Evolutionary conservation across 2,329 filamentous ascomycete genomes (phyloP).

Genomic region (Scedosporium minutisporum): DNA sequence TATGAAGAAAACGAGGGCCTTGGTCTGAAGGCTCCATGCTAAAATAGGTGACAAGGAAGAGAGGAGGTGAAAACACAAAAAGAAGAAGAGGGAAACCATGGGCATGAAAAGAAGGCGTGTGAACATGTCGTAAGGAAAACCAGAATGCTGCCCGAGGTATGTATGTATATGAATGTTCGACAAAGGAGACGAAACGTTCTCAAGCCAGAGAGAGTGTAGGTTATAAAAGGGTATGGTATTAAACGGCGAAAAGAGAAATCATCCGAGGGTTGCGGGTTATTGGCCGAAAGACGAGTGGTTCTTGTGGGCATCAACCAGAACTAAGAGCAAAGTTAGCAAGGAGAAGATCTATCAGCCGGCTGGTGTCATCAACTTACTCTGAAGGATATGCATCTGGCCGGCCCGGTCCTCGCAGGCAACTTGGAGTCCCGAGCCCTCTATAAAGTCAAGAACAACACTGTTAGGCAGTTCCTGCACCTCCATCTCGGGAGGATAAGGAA

Average conservation of each 20-base stretch:
- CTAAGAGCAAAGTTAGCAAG: constrained; percentile 14
- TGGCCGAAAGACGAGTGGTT: constrained; percentile 15
- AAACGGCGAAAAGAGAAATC: constrained; percentile 2
- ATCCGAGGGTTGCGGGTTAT: constrained; percentile 1
- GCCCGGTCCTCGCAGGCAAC: constrained; percentile 54
- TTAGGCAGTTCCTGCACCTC: constrained; percentile 89
- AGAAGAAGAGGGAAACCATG: constrained; percentile 4
- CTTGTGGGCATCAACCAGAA: constrained; percentile 26
- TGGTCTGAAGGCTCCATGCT: background rate
- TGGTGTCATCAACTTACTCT: constrained; percentile 29
- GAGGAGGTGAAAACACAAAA: constrained; percentile 1
- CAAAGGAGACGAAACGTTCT: background rate
- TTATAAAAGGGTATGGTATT: background rate
- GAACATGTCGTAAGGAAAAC: constrained; percentile 5
- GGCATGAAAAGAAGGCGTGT: background rate
- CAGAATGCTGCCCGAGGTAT: background rate
- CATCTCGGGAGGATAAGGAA: constrained; percentile 74
- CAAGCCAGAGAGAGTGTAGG: background rate
- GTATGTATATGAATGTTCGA: background rate
- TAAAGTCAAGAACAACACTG: constrained; percentile 57
- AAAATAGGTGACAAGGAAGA: background rate
- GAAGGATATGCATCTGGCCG: constrained; percentile 45
- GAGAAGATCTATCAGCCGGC: constrained; percentile 3
- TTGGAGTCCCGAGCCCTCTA: constrained; percentile 52
- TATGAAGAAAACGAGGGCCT: background rate